Percentiles rank a stretch among this genome's conserved stretches.
phyloP scores from a whole-genome alignment of 805 yeast species.

The Cyberlindnera samutprakarnensis region DNA sequence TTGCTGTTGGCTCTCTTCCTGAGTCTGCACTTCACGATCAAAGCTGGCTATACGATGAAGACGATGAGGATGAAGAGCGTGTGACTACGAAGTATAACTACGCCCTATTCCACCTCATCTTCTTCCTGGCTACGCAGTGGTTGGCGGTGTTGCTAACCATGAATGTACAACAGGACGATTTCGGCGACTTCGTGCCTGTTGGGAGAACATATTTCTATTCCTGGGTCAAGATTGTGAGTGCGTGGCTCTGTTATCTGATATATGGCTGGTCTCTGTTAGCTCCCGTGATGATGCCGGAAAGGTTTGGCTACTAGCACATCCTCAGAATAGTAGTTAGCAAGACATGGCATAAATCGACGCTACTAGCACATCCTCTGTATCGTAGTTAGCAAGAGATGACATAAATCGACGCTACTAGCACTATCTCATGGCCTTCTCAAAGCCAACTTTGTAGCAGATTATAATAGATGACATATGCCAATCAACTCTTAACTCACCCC shows the following conservation, averaged over 20 bases:
- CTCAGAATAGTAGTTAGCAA: too few relatives aligned
- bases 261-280: slow-evolving; percentile 91
- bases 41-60: slow-evolving; percentile 44
- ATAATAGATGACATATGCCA: too few relatives aligned
- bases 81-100: slow-evolving; percentile 73
- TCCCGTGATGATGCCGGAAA: slow-evolving; percentile 84
- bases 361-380: too few relatives aligned
- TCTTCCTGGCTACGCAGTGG: slow-evolving; percentile 94
- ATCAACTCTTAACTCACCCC: too few relatives aligned
- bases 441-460: too few relatives aligned
- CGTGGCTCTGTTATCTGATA: slow-evolving; percentile 84
- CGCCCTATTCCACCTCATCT: slow-evolving; percentile 80
- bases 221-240: slow-evolving; percentile 87
- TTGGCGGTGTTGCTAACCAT: slow-evolving; percentile 89
- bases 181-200: slow-evolving; percentile 90
- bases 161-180: slow-evolving; percentile 76
- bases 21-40: slow-evolving; percentile 81
- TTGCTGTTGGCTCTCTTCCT: slow-evolving; percentile 92
- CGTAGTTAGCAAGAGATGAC: too few relatives aligned
- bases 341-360: too few relatives aligned
- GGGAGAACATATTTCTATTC: slow-evolving; percentile 94
- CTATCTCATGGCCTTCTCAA: too few relatives aligned
- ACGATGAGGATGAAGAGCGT: slow-evolving; percentile 50
- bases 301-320: too few relatives aligned
- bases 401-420: too few relatives aligned